phyloP scores from a whole-genome alignment of 2,329 filamentous ascomycete species.

The Huntiella abstrusa region DNA sequence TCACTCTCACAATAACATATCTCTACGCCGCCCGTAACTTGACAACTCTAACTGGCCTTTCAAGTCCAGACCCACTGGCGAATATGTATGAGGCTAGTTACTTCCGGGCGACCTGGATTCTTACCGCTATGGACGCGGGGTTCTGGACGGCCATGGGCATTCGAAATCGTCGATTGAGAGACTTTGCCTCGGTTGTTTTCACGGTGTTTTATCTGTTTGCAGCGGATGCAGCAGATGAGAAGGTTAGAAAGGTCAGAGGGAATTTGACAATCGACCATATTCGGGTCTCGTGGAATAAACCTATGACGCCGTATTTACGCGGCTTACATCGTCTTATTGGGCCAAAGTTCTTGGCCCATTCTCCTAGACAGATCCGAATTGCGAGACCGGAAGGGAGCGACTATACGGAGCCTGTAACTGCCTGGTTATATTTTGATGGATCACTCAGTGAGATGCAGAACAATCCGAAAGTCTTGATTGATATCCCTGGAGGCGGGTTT shows the following conservation, averaged over 20 bases:
- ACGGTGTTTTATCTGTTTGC: conserved; percentile 81
- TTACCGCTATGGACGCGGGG: conserved; percentile 83
- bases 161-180: conserved; percentile 55
- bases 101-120: conserved; percentile 91
- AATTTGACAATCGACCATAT: conserved; percentile 81
- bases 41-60: conserved; percentile 74
- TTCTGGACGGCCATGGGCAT: conserved; percentile 99
- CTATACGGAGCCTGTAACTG: conserved; percentile 65
- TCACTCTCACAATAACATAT: conserved; percentile 73
- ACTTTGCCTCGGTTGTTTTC: conserved; percentile 68
- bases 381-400: conserved; percentile 60
- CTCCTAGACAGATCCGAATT: conserved; percentile 68
- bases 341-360: conserved; percentile 62
- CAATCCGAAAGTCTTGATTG: conserved; percentile 62
- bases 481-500: conserved; percentile 86
- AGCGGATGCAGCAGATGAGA: conserved; percentile 88
- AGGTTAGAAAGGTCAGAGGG: conserved; percentile 76
- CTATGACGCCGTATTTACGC: conserved; percentile 66
- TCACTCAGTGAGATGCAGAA: conserved; percentile 57
- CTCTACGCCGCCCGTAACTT: conserved; percentile 88
- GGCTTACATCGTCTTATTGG: conserved; percentile 55
- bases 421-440: conserved; percentile 90
- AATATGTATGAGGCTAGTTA: conserved; percentile 87
- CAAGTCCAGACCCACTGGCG: conserved; percentile 80
- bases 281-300: conserved; percentile 88